These are phyloP conservation scores for Ilex asprella DNA, from an alignment of 257 asterid genomes.

Conservation along the genomic window DNA sequence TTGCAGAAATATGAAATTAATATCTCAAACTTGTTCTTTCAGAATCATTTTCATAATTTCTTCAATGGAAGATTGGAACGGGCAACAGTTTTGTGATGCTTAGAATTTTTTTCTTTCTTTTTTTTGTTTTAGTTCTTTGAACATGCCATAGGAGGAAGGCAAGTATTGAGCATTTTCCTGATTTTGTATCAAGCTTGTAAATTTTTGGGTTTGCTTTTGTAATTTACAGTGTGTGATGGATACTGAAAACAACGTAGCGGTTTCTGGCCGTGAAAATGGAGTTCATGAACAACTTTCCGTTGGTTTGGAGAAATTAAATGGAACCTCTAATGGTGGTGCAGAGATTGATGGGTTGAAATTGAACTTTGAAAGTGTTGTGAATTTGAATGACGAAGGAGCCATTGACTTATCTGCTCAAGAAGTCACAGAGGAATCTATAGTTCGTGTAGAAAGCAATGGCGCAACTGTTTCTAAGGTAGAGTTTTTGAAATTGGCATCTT, in stretches of 20 bases:
- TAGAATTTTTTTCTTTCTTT: too few relatives aligned
- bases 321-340: constrained; percentile 15
- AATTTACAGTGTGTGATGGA: constrained; percentile 25
- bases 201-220: constrained; percentile 3
- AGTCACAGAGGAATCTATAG: constrained; percentile 8
- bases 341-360: constrained; percentile 18
- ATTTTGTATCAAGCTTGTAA: neutral
- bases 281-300: constrained; percentile 17
- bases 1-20: too few relatives aligned
- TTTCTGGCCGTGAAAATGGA: constrained; percentile 26
- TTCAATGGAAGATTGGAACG: too few relatives aligned
- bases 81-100: too few relatives aligned
- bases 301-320: constrained; percentile 13
- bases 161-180: too few relatives aligned
- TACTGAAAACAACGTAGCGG: constrained; percentile 12
- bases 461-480: constrained; percentile 18
- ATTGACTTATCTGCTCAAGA: constrained; percentile 11
- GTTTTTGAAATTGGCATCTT: neutral
- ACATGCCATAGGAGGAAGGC: too few relatives aligned
- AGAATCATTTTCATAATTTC: too few relatives aligned
- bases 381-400: constrained; percentile 18
- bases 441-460: constrained; percentile 14
- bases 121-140: too few relatives aligned
- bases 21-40: too few relatives aligned
- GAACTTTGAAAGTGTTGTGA: constrained; percentile 12